A percentile compares a stretch with the other conserved stretches of the same genome.
Conservation (phyloP, 2,329 filamentous ascomycete species). For the Cordyceps tenuipes region DNA sequence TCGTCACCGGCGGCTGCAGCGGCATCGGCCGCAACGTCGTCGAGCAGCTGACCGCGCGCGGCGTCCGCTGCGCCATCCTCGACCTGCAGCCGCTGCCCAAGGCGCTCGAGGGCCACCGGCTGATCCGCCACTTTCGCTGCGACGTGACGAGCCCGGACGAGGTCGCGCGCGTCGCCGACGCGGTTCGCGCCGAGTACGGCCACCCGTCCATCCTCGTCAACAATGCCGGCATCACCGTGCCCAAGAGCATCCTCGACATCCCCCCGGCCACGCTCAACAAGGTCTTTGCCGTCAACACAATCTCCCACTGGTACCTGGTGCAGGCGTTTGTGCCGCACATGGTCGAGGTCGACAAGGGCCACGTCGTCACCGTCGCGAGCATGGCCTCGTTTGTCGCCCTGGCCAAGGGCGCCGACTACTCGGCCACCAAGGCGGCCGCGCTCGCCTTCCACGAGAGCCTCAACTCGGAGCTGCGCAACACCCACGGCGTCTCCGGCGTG, state of each 20-base stretch:
- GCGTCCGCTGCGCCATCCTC: constrained; percentile 56
- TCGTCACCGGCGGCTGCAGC: constrained; percentile 61
- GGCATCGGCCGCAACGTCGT: constrained; percentile 59
- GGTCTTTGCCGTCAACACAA: constrained; percentile 57
- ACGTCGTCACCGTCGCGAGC: constrained; percentile 57
- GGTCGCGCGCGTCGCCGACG: constrained; percentile 37
- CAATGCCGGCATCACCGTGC: constrained; percentile 41
- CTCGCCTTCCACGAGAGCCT: constrained; percentile 56
- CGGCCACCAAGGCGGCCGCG: constrained; percentile 51
- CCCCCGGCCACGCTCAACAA: constrained; percentile 46
- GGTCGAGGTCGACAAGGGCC: constrained; percentile 52
- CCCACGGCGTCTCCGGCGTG: constrained; percentile 50
- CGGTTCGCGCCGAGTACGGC: constrained; percentile 44
- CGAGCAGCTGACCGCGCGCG: constrained; percentile 46
- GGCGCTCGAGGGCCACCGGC: constrained; percentile 25
- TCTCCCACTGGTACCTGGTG: constrained; percentile 52
- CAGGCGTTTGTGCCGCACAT: constrained; percentile 56
- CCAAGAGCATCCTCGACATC: constrained; percentile 48
- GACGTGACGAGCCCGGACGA: constrained; percentile 49
- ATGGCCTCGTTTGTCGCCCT: constrained; percentile 49
- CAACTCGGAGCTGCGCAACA: constrained; percentile 40
- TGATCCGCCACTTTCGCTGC: constrained; percentile 56
- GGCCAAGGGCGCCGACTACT: constrained; percentile 55
- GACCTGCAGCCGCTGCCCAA: constrained; percentile 37
- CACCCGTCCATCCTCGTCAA: constrained; percentile 52